phyloP scores from a whole-genome alignment of 2,329 filamentous ascomycete genomes.

The Magnaporthiopsis rhizophila region DNA sequence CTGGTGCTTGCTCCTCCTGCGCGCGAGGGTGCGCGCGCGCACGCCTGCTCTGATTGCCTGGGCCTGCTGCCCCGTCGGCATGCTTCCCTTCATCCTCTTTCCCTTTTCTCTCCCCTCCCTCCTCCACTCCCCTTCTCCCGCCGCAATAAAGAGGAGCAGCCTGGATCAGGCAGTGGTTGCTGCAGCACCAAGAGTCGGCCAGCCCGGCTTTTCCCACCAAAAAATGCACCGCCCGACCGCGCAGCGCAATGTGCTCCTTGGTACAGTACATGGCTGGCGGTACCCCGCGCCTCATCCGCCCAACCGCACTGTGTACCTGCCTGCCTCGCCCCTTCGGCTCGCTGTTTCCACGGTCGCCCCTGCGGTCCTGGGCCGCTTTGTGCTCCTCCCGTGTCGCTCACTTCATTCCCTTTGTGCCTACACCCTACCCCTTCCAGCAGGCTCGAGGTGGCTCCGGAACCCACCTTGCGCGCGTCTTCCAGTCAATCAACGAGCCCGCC shows the following conservation, averaged over 20 bases:
- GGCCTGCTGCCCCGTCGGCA: neutral
- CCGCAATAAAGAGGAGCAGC: neutral
- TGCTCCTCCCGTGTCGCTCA: slow-evolving; percentile 1
- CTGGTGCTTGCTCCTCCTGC: slow-evolving; percentile 4
- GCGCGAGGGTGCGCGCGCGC: neutral
- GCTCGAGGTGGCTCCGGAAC: neutral
- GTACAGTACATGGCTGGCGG: slow-evolving; percentile 5
- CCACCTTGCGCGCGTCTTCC: neutral
- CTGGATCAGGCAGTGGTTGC: neutral
- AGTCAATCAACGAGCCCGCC: slow-evolving; percentile 2
- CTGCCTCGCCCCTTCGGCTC: neutral
- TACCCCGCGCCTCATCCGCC: neutral
- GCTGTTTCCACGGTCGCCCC: neutral
- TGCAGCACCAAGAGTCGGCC: slow-evolving; percentile 4
- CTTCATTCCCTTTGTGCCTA: slow-evolving; percentile 4
- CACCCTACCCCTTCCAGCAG: neutral
- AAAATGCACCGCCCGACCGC: neutral
- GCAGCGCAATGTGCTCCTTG: neutral
- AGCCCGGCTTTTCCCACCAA: slow-evolving; percentile 1
- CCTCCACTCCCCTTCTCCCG: neutral
- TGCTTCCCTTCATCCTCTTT: neutral
- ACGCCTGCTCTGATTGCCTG: neutral
- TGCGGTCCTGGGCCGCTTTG: slow-evolving; percentile 1
- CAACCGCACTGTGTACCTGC: slow-evolving; percentile 3
- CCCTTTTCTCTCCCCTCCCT: slow-evolving; percentile 3